phyloP scores from a whole-genome alignment of 768 basidiomycete genomes.

The Amanita brunnescens region DNA sequence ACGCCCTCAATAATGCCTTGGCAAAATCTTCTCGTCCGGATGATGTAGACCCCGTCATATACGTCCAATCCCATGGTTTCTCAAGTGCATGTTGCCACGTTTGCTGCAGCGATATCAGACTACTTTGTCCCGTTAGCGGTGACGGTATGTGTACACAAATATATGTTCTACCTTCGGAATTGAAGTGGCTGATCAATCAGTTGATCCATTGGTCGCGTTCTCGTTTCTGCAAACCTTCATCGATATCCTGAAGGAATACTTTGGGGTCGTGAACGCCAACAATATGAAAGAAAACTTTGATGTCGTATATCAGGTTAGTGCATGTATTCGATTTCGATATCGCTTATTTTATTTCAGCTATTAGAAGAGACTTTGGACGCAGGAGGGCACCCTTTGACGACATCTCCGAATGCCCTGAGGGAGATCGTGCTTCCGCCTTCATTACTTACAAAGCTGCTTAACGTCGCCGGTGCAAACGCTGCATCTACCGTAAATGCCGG shows the following conservation, averaged over 20 bases:
- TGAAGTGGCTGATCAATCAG: slow-evolving; percentile 29
- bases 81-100: slow-evolving; percentile 83
- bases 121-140: slow-evolving; percentile 75
- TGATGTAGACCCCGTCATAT: slow-evolving; percentile 69
- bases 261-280: slow-evolving; percentile 74
- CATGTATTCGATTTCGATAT: slow-evolving; percentile 2
- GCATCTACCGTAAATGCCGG: slow-evolving; percentile 38
- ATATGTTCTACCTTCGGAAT: slow-evolving; percentile 7
- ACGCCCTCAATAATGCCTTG: slow-evolving; percentile 70
- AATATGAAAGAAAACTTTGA: slow-evolving; percentile 90
- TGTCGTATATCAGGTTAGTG: slow-evolving; percentile 80
- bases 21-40: slow-evolving; percentile 42
- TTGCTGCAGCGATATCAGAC: slow-evolving; percentile 61
- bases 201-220: slow-evolving; percentile 85
- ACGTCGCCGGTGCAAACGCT: slow-evolving; percentile 42
- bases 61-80: slow-evolving; percentile 43
- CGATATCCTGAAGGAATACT: slow-evolving; percentile 78
- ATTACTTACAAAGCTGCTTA: slow-evolving; percentile 64
- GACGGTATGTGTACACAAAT: slow-evolving; percentile 52
- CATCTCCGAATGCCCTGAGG: slow-evolving; percentile 78
- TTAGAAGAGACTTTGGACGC: slow-evolving; percentile 94
- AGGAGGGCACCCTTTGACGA: slow-evolving; percentile 87
- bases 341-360: slow-evolving; percentile 38
- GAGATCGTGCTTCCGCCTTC: slow-evolving; percentile 94
- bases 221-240: slow-evolving; percentile 82